Conservation (phyloP, 75 land plant species). For the Gnetum montanum region DNA sequence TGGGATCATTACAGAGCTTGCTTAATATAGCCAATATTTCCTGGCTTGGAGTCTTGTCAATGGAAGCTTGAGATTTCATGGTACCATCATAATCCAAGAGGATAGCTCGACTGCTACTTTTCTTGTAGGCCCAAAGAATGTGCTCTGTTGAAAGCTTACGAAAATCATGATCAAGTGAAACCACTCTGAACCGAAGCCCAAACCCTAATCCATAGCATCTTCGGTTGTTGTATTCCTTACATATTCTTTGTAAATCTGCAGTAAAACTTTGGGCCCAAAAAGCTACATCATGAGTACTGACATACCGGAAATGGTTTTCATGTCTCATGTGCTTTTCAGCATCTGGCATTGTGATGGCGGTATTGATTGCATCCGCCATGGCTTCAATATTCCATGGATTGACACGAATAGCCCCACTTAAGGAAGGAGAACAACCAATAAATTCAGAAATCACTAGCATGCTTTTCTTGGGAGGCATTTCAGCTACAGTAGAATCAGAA, state of each 20-base stretch:
- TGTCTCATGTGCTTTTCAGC: constrained; percentile 55
- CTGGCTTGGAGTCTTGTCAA: constrained; percentile 48
- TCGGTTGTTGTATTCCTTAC: constrained; percentile 39
- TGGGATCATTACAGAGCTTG: constrained; percentile 52
- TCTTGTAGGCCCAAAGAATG: constrained; percentile 62
- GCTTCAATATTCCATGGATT: constrained; percentile 90
- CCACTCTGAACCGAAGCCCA: constrained; percentile 69
- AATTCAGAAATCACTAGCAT: constrained; percentile 82
- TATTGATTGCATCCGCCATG: constrained; percentile 68
- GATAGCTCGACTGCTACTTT: constrained; percentile 53
- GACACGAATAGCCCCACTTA: constrained; percentile 82
- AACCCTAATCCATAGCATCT: constrained; percentile 77
- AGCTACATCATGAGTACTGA: constrained; percentile 72
- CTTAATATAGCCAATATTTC: constrained; percentile 53
- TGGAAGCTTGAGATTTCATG: constrained; percentile 58
- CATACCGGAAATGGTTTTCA: constrained; percentile 72
- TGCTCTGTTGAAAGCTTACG: constrained; percentile 58
- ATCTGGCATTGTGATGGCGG: constrained; percentile 50
- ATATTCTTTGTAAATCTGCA: constrained; percentile 67
- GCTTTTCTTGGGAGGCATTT: constrained; percentile 33
- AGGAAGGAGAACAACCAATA: constrained; percentile 83
- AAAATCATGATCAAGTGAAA: constrained; percentile 63
- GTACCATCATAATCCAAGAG: constrained; percentile 91
- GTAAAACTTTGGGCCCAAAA: constrained; percentile 56
- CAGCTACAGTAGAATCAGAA: constrained; percentile 18